Evolutionary conservation across 768 basidiomycete species (phyloP).

Genomic region (Phallus indusiatus): DNA sequence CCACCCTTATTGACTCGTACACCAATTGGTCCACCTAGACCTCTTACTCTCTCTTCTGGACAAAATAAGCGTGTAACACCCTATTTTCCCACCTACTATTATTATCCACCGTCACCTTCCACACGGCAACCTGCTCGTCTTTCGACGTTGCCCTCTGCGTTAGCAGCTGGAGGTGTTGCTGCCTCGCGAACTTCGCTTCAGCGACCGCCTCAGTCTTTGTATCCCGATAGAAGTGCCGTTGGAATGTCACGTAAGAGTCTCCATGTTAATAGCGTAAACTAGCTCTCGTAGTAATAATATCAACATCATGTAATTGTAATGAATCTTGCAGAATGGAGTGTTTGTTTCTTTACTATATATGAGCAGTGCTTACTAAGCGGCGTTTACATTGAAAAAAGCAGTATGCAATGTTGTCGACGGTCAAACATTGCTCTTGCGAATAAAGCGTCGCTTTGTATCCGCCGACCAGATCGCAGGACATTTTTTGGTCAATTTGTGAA

Average conservation of each 20-base stretch:
- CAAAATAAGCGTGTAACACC: background rate
- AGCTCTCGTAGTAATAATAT: too few relatives aligned
- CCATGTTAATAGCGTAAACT: background rate
- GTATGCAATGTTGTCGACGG: background rate
- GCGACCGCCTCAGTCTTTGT: background rate
- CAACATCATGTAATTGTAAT: too few relatives aligned
- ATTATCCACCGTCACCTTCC: background rate
- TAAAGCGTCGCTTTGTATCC: background rate
- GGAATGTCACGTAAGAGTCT: background rate
- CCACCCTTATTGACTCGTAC: background rate
- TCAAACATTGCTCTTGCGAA: background rate
- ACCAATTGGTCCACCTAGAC: background rate
- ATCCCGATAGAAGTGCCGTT: background rate
- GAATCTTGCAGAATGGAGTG: too few relatives aligned
- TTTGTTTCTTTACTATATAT: too few relatives aligned
- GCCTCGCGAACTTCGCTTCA: background rate
- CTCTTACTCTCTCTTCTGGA: background rate
- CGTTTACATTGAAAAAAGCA: background rate
- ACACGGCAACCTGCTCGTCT: background rate
- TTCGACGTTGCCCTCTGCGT: background rate
- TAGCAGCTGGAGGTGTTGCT: background rate
- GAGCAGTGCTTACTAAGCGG: background rate
- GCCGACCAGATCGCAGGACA: background rate
- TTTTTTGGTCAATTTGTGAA: conserved; percentile 4
- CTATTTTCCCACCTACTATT: background rate